Base-by-base conservation (phyloP, 345 rosid genomes). In the Turritis glabra region DNA sequence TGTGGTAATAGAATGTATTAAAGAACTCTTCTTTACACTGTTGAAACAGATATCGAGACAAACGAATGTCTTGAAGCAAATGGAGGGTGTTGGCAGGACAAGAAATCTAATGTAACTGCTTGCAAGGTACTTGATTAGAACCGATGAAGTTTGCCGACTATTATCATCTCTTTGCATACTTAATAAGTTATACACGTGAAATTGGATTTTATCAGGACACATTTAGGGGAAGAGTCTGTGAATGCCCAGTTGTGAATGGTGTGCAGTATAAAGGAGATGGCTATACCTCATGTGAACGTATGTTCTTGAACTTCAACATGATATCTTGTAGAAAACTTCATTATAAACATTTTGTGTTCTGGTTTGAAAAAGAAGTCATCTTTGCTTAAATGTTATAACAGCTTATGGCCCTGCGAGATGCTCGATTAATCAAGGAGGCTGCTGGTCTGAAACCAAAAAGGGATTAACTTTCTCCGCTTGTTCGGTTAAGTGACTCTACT, bases 221-320 rank as follows among this genome's bases (percentile, higher is more conserved):
- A 57, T 95, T 90, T 74, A 89, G 99, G 55, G 99, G 99, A 80
- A 85, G 97, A 66, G 87, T 92, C 3, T 95, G 99, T 30, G 89
- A 95, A 62, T 95, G 97, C 67, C 99, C 99, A 41, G 68, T 69
- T 21, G 93, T 92, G 18, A 85, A 87, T 51, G 99, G 98, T 17
- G 88, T 95, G 63, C 98, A 92, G 78, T 96, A 87, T 52, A 85
- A 82, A 82, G 99, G 99, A 85, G 97, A 95, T 76, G 99, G 99
- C 22, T 95, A 95, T 67, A 76, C 73, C 22, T 84, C 87, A 68
- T 95, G 98, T 81, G 77, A 89, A 88, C 96, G 99, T 92, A 76
- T 44, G 60, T 43, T 48, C 69, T 70, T 79, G 8, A 56, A 60
- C 61, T 66, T 38, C 1, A 56, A 30, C 2, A 68, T 48, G 7